Conservation (phyloP, 2,329 filamentous ascomycete species). For the Dactylellina parvicollis region DNA sequence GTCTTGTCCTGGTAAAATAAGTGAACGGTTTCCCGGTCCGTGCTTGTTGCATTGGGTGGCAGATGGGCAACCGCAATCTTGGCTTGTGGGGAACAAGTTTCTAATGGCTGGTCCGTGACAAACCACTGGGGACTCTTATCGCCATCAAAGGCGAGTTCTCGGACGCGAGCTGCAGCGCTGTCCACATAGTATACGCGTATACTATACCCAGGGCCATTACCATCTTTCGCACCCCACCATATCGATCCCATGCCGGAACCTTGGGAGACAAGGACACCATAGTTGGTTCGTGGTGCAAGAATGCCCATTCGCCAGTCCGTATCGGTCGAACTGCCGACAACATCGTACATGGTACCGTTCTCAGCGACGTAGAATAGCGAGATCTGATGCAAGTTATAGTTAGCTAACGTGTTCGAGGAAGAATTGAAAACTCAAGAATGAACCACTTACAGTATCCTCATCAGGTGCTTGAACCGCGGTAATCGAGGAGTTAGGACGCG, state of each 20-base stretch:
- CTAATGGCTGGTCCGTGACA: constrained; percentile 30
- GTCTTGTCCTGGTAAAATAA: constrained; percentile 42
- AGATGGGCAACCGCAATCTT: constrained; percentile 41
- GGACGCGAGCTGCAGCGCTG: constrained; percentile 32
- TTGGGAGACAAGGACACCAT: constrained; percentile 39
- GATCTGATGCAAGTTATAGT: constrained; percentile 13
- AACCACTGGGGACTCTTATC: constrained; percentile 47
- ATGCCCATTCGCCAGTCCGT: constrained; percentile 38
- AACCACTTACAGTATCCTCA: constrained; percentile 21
- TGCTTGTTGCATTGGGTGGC: constrained; percentile 26
- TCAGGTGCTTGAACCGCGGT: constrained; percentile 43
- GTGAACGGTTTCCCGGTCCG: constrained; percentile 25
- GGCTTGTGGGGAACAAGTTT: constrained; percentile 29
- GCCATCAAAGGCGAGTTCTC: constrained; percentile 41
- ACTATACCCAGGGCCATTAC: constrained; percentile 30
- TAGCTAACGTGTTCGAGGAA: neutral
- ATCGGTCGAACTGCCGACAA: constrained; percentile 14
- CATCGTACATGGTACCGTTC: constrained; percentile 43
- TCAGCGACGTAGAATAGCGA: constrained; percentile 40
- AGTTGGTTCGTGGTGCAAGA: constrained; percentile 35
- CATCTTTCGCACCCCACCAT: constrained; percentile 36
- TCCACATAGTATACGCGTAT: constrained; percentile 48
- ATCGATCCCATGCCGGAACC: constrained; percentile 32
- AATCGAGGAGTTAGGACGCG: constrained; percentile 34
- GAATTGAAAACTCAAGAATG: neutral